Evolutionary conservation across 148 eudicot species (phyloP).

Genomic region (Chenopodium suecicum): DNA sequence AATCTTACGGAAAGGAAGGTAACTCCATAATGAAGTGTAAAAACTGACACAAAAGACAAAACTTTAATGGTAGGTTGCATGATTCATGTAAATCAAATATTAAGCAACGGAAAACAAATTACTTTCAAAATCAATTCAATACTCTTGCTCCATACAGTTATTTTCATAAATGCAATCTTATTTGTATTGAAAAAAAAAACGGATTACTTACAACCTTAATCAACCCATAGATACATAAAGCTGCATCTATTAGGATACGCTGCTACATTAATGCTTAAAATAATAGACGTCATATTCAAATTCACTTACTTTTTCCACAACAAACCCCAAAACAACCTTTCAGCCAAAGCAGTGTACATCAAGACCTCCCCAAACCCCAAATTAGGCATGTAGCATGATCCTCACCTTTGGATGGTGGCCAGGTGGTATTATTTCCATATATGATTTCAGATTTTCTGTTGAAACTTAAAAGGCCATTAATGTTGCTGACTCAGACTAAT

Average conservation of each 20-base stretch:
- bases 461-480: not conserved
- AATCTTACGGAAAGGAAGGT: constrained; percentile 2
- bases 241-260: constrained; percentile 14
- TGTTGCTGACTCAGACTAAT: not conserved
- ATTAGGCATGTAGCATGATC: not conserved
- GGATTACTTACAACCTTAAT: constrained; percentile 10
- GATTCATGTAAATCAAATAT: constrained; percentile 10
- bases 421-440: not conserved
- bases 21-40: not conserved
- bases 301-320: not conserved
- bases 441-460: not conserved
- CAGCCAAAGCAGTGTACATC: not conserved
- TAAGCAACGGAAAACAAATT: constrained; percentile 10
- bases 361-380: not conserved
- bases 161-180: constrained; percentile 29
- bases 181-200: not conserved
- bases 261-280: constrained; percentile 4
- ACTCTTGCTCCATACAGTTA: constrained; percentile 6
- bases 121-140: constrained; percentile 14
- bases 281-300: not conserved
- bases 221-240: constrained; percentile 14
- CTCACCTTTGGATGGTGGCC: not conserved
- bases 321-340: not conserved
- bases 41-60: constrained; percentile 18
- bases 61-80: constrained; percentile 13